phyloP scores from a whole-genome alignment of 2,329 filamentous ascomycete species.

The Gremmenia infestans region DNA sequence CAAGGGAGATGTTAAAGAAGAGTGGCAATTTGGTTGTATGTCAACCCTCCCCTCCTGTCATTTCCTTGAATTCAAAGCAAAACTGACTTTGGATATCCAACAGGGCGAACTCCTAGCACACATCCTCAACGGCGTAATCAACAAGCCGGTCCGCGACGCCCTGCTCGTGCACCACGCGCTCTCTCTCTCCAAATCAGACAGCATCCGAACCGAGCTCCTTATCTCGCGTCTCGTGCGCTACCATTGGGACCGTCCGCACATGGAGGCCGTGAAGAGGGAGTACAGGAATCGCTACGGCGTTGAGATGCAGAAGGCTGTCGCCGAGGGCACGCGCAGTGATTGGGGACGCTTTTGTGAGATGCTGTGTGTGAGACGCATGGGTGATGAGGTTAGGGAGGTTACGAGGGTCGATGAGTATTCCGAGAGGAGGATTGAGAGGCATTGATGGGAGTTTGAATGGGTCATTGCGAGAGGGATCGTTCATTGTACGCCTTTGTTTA shows the following conservation, averaged over 20 bases:
- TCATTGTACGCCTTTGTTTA: not conserved
- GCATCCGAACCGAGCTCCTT: constrained; percentile 75
- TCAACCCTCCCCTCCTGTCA: constrained; percentile 26
- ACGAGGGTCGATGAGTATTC: constrained; percentile 12
- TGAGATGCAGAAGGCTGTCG: constrained; percentile 72
- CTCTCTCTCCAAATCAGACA: constrained; percentile 59
- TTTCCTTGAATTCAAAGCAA: not conserved
- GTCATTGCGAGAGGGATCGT: not conserved
- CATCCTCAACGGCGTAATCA: constrained; percentile 94
- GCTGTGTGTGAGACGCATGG: constrained; percentile 59
- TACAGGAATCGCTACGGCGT: constrained; percentile 73
- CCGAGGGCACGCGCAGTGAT: constrained; percentile 69
- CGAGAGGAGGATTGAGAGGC: not conserved
- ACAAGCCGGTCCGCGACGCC: constrained; percentile 88
- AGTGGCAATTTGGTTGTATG: constrained; percentile 88
- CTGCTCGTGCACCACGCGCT: constrained; percentile 88
- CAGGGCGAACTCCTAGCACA: constrained; percentile 93
- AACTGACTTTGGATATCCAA: not conserved
- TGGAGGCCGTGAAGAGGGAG: constrained; percentile 72
- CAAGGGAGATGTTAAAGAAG: constrained; percentile 79
- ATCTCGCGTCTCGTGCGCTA: constrained; percentile 82
- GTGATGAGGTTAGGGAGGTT: constrained; percentile 51
- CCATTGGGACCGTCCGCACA: constrained; percentile 86
- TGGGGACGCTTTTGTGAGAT: constrained; percentile 73
- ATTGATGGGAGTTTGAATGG: not conserved